These are phyloP conservation scores for Lecanicillium sp. DNA, from an alignment of 2,329 filamentous ascomycete genomes.

Conservation along the genomic window DNA sequence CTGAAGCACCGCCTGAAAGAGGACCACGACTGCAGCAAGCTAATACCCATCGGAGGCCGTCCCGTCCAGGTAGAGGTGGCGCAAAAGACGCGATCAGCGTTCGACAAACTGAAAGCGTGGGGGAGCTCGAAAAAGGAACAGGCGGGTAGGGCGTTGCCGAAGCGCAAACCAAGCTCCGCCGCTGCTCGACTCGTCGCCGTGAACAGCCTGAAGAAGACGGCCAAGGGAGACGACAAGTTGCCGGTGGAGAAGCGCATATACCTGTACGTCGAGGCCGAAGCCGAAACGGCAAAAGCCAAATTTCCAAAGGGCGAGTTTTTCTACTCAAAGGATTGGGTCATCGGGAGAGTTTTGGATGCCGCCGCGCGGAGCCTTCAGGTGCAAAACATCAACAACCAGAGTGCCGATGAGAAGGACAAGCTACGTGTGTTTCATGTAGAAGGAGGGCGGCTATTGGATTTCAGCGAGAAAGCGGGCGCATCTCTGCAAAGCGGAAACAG, in stretches of 20 bases:
- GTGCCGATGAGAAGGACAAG: conserved; percentile 67
- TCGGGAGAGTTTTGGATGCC: conserved; percentile 73
- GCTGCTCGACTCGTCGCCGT: conserved; percentile 61
- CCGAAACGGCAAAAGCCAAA: conserved; percentile 76
- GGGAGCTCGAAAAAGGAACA: conserved; percentile 63
- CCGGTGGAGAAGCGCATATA: conserved; percentile 81
- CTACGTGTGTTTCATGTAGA: conserved; percentile 90
- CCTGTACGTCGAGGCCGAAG: conserved; percentile 81
- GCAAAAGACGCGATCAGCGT: conserved; percentile 64
- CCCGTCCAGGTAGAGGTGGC: conserved; percentile 38
- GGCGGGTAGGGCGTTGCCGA: conserved; percentile 50
- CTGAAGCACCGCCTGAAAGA: conserved; percentile 68
- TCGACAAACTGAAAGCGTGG: conserved; percentile 75
- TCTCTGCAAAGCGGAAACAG: conserved; percentile 77
- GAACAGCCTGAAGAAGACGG: conserved; percentile 73
- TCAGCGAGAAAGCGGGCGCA: conserved; percentile 74
- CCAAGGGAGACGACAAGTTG: conserved; percentile 83
- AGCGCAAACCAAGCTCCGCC: conserved; percentile 54
- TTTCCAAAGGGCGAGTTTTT: conserved; percentile 76
- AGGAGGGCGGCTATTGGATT: conserved; percentile 77
- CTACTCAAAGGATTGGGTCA: conserved; percentile 79
- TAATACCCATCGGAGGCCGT: conserved; percentile 50
- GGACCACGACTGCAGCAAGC: conserved; percentile 78
- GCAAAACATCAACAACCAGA: conserved; percentile 76
- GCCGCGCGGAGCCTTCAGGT: conserved; percentile 72